Percentiles rank a stretch among this genome's conserved stretches.
Evolutionary conservation across 176 grass and related monocot genomes (phyloP).

Genomic region (Zoysia japonica): DNA sequence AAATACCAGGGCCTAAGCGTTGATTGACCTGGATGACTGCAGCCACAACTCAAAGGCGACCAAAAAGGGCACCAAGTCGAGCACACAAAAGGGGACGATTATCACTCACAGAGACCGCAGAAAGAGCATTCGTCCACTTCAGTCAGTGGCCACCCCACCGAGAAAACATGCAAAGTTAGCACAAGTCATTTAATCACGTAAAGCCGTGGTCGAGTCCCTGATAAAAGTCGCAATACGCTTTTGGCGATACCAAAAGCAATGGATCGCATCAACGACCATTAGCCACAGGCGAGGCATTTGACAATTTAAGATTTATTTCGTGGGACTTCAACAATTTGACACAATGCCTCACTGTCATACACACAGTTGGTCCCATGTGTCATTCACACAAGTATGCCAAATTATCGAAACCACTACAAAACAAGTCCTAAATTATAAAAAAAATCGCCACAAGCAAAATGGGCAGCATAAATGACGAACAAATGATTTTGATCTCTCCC

Average conservation of each 20-base stretch:
- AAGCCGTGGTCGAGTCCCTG: neutral
- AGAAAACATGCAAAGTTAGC: neutral
- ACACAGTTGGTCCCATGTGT: too few species aligned
- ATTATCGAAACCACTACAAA: too few species aligned
- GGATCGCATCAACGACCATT: constrained; percentile 4
- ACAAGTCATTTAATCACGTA: neutral
- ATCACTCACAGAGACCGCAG: neutral
- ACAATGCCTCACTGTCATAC: neutral
- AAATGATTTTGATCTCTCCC: too few species aligned
- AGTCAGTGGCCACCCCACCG: neutral
- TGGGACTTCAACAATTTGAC: neutral
- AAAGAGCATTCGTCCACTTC: neutral
- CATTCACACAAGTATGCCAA: too few species aligned
- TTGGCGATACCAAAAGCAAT: neutral
- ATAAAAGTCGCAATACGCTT: neutral
- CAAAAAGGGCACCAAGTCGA: neutral
- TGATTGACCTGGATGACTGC: neutral
- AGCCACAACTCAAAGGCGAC: neutral
- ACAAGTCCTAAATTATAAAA: too few species aligned
- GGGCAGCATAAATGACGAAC: too few species aligned
- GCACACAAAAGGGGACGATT: neutral
- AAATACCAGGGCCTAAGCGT: neutral
- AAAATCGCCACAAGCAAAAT: too few species aligned
- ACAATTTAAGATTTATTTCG: neutral
- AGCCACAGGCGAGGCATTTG: neutral